These are phyloP conservation scores for Hypomontagnella monticulosa DNA, from an alignment of 495 filamentous ascomycete species.

Conservation along the genomic window DNA sequence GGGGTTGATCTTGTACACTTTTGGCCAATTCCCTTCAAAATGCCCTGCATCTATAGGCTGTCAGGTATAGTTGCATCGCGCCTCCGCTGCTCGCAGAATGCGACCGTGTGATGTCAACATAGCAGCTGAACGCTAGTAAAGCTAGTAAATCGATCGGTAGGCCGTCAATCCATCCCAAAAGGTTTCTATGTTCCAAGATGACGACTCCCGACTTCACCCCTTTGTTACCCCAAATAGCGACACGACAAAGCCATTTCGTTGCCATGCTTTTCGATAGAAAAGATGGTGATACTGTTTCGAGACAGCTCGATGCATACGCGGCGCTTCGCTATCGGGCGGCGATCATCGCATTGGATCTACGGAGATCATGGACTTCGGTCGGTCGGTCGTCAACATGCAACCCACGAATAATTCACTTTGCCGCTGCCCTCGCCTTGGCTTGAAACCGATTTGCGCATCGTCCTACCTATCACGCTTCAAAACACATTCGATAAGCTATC, in stretches of 20 bases:
- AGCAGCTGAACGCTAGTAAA: conserved; percentile 17
- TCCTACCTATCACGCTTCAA: conserved; percentile 17
- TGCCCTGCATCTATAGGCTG: conserved; percentile 16
- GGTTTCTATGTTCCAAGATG: conserved; percentile 2
- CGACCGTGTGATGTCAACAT: conserved; percentile 39
- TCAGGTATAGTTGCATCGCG: conserved; percentile 27
- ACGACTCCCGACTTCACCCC: not conserved
- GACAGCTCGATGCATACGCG: not conserved
- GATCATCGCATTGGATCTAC: conserved; percentile 6
- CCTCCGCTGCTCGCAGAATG: conserved; percentile 35
- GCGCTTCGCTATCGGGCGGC: conserved; percentile 9
- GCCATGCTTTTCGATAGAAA: conserved; percentile 1
- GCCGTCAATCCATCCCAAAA: no score
- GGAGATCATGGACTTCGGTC: not conserved
- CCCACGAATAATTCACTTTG: conserved; percentile 21
- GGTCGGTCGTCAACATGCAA: not conserved
- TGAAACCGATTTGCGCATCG: conserved; percentile 21
- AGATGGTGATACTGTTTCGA: not conserved
- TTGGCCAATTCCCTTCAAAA: conserved; percentile 12
- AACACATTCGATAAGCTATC: conserved; percentile 10
- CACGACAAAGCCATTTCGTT: conserved; percentile 3
- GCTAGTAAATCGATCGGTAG: conserved; percentile 10
- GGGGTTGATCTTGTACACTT: conserved; percentile 19
- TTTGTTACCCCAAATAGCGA: not conserved
- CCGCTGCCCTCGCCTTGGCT: conserved; percentile 8